Evolutionary conservation across 1,284 basidiomycete species (phyloP).

Genomic region (Apiotrichum sp.): DNA sequence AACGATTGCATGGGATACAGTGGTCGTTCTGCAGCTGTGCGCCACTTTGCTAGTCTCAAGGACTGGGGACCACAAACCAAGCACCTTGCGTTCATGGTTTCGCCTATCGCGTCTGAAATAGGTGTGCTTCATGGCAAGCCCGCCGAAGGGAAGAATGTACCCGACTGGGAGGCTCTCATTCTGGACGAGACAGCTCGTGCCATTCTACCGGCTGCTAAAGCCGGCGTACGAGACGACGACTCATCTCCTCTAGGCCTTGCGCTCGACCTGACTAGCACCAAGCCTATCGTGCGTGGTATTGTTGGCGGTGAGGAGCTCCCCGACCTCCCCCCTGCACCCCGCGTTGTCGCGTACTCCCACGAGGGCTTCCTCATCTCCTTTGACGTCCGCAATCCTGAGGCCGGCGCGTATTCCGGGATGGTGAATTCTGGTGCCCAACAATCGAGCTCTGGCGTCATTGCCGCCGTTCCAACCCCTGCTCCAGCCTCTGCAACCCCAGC

Average conservation of each 20-base stretch:
- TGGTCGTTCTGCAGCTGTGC: conserved; percentile 33
- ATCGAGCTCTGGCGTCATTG: background rate
- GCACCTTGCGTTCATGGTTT: conserved; percentile 48
- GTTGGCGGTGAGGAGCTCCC: conserved; percentile 47
- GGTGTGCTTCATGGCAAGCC: conserved; percentile 35
- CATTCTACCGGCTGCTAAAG: conserved; percentile 48
- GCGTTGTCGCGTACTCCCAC: conserved; percentile 50
- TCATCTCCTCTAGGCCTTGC: conserved; percentile 50
- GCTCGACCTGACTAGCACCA: conserved; percentile 50
- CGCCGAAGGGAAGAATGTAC: conserved; percentile 19
- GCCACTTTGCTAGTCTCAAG: conserved; percentile 44
- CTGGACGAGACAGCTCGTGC: conserved; percentile 52
- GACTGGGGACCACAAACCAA: conserved; percentile 41
- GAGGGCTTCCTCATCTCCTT: conserved; percentile 52
- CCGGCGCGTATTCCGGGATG: conserved; percentile 48
- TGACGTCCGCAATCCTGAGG: conserved; percentile 47
- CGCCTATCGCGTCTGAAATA: conserved; percentile 47
- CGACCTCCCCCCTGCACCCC: conserved; percentile 48
- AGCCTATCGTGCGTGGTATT: conserved; percentile 45
- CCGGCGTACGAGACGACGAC: conserved; percentile 44
- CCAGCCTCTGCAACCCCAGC: background rate
- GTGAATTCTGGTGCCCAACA: conserved; percentile 10
- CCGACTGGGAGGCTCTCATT: conserved; percentile 48
- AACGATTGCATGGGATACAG: conserved; percentile 42
- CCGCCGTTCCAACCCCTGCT: conserved; percentile 6